These are phyloP conservation scores for Dujonia santamariae DNA, from an alignment of 1,139 yeast genomes.

Conservation along the genomic window DNA sequence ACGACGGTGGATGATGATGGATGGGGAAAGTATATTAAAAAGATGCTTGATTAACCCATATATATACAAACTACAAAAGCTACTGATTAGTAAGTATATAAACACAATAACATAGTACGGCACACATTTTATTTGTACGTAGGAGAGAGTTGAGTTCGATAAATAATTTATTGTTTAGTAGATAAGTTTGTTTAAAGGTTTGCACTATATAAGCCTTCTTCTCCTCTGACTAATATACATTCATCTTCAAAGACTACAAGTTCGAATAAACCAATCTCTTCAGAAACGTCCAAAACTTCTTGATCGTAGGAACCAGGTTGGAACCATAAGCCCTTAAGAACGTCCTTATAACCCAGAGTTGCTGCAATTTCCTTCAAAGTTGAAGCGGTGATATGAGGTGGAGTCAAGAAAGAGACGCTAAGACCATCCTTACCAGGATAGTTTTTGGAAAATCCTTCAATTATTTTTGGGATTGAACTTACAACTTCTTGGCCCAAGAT, in stretches of 20 bases:
- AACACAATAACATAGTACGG: too few relatives aligned
- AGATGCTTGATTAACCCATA: conserved; percentile 34
- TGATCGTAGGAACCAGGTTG: conserved; percentile 76
- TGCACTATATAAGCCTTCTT: conserved; percentile 40
- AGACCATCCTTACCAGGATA: conserved; percentile 38
- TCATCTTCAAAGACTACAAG: conserved; percentile 55
- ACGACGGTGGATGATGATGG: conserved; percentile 25
- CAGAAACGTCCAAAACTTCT: conserved; percentile 44
- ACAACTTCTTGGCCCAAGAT: conserved; percentile 47
- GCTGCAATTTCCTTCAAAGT: conserved; percentile 43
- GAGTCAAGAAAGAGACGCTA: conserved; percentile 67
- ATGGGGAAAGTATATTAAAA: conserved; percentile 51
- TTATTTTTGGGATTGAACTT: conserved; percentile 28
- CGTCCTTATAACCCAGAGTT: conserved; percentile 24
- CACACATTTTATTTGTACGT: too few relatives aligned
- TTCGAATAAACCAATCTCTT: conserved; percentile 39
- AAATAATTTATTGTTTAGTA: too few relatives aligned
- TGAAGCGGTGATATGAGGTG: conserved; percentile 56
- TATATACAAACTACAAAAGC: neutral
- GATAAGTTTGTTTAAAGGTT: too few relatives aligned
- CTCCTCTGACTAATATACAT: conserved; percentile 73
- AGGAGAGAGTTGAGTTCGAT: too few relatives aligned
- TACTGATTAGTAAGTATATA: neutral
- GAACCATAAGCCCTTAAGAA: conserved; percentile 68
- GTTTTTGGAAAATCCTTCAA: conserved; percentile 28